A percentile compares a stretch with the other conserved stretches of the same genome.
Conservation (phyloP, 129 eudicot species). For the Escallonia herrerae region DNA sequence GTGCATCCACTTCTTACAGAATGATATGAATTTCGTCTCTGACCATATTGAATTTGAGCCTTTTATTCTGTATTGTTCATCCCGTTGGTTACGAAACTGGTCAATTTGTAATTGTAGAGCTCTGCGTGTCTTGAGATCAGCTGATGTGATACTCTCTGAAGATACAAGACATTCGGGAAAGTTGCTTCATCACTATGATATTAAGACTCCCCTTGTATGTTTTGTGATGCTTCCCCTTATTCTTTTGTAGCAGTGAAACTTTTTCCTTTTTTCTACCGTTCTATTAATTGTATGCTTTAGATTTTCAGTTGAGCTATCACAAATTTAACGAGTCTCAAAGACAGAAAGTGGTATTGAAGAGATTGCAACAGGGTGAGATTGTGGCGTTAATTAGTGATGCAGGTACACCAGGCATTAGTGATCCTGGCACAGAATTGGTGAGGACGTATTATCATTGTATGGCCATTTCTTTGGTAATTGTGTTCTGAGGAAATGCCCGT, state of each 20-base stretch:
- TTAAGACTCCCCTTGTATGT: conserved; percentile 83
- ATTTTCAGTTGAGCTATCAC: conserved; percentile 84
- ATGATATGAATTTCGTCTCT: no score
- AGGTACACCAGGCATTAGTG: conserved; percentile 92
- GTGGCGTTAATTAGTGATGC: conserved; percentile 93
- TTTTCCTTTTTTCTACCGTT: neutral
- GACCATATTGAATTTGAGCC: no score
- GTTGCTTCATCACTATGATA: conserved; percentile 72
- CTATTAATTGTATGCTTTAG: conserved; percentile 40
- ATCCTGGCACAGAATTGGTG: conserved; percentile 87
- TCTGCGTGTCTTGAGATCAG: conserved; percentile 67
- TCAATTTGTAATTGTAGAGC: conserved; percentile 39
- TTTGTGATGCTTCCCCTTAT: neutral
- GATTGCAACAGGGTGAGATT: conserved; percentile 62
- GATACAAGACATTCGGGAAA: conserved; percentile 94
- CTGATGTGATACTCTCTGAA: conserved; percentile 88
- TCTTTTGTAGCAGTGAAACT: neutral
- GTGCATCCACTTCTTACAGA: no score
- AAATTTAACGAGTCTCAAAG: conserved; percentile 83
- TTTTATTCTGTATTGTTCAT: no score
- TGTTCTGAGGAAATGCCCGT: no score
- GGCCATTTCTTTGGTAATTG: no score
- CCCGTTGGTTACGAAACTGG: no score
- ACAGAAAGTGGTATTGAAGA: conserved; percentile 58
- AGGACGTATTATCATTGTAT: conserved; percentile 1